Conservation (phyloP, 2,329 filamentous ascomycete genomes). For the Apiospora hydei region DNA sequence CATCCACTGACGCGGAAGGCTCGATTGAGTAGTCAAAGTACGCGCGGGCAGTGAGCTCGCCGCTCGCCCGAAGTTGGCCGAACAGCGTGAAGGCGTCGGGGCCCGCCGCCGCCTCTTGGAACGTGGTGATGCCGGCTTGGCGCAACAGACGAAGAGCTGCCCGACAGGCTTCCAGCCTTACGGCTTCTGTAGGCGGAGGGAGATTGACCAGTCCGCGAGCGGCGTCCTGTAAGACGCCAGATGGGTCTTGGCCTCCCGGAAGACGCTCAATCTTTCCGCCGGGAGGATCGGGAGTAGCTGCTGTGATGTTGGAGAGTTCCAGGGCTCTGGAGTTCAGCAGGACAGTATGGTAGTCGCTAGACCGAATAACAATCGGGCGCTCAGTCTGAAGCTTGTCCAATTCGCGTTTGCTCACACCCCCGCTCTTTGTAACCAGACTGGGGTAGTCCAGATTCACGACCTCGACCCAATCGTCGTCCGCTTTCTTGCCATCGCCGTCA, state of each 20-base stretch:
- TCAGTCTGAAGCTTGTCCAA: not conserved
- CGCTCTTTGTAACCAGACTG: not conserved
- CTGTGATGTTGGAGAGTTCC: not conserved
- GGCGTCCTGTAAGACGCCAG: not conserved
- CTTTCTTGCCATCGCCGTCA: not conserved
- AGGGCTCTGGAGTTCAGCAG: not conserved
- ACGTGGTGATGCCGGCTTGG: not conserved
- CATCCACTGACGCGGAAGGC: not conserved
- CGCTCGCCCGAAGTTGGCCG: not conserved
- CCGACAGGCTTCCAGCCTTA: not conserved
- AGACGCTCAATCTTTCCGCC: not conserved
- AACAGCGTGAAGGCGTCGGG: not conserved
- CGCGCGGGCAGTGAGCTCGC: not conserved
- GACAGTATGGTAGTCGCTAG: not conserved
- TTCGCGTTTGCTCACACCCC: not conserved
- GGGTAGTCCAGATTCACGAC: slow-evolving; percentile 3
- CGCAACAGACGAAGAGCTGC: not conserved
- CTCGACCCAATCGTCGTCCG: not conserved
- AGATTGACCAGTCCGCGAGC: not conserved
- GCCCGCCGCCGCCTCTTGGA: not conserved
- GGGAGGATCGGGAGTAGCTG: not conserved
- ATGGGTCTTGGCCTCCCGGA: not conserved
- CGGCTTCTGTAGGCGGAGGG: not conserved
- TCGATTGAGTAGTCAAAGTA: slow-evolving; percentile 8
- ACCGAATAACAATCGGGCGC: not conserved